These are phyloP conservation scores for Rhizopogon roseolus DNA, from an alignment of 768 basidiomycete species.

Conservation along the genomic window DNA sequence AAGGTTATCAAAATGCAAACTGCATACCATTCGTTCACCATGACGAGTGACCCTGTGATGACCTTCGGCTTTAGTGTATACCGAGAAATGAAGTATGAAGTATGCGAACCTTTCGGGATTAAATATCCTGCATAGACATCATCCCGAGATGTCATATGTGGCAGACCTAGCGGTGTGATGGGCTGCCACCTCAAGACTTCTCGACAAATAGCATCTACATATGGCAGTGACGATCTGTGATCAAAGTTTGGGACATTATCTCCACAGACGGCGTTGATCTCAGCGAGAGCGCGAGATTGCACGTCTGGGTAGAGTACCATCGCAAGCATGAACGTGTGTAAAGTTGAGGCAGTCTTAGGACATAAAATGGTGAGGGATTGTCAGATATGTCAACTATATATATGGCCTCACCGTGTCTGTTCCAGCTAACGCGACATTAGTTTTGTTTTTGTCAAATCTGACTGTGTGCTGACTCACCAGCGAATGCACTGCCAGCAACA, in stretches of 20 bases:
- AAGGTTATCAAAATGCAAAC: background rate
- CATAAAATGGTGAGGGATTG: background rate
- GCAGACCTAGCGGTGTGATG: slow-evolving; percentile 8
- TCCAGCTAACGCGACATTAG: slow-evolving; percentile 4
- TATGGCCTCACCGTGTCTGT: slow-evolving; percentile 15
- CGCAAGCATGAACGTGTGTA: slow-evolving; percentile 18
- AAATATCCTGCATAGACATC: slow-evolving; percentile 16
- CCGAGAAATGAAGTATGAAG: background rate
- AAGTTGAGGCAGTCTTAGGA: slow-evolving; percentile 9
- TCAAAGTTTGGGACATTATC: slow-evolving; percentile 19
- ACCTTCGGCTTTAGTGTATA: background rate
- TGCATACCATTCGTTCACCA: background rate
- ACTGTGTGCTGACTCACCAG: background rate
- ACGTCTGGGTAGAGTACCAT: slow-evolving; percentile 23
- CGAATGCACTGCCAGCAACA: background rate
- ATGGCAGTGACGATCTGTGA: slow-evolving; percentile 20
- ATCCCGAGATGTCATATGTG: slow-evolving; percentile 9
- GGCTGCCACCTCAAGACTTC: slow-evolving; percentile 21
- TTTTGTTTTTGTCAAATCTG: background rate
- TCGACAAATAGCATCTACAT: slow-evolving; percentile 18
- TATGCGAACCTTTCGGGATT: slow-evolving; percentile 14
- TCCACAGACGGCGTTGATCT: slow-evolving; percentile 21
- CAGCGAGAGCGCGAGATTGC: slow-evolving; percentile 18
- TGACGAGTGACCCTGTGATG: background rate
- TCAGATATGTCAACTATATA: background rate